Conservation (phyloP, 169 alveolate species). For the Eimeria sp. region DNA sequence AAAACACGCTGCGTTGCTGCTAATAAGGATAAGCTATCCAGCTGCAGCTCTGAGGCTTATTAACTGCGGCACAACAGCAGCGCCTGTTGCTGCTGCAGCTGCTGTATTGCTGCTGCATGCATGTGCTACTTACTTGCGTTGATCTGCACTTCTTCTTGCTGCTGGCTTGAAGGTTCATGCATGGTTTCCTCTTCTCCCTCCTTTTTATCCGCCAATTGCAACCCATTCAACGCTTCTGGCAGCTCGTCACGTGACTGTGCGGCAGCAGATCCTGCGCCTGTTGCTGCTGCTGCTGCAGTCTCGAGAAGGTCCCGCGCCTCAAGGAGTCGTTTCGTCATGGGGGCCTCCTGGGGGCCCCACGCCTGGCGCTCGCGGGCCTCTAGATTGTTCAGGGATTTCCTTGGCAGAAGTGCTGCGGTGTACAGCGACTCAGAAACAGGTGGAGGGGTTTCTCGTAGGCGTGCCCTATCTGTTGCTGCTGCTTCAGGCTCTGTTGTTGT, state of each 20-base stretch:
- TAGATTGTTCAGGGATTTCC: background rate
- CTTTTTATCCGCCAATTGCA: too few species aligned
- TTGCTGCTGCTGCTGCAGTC: background rate
- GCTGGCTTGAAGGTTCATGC: background rate
- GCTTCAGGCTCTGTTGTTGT: background rate
- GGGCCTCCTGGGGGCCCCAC: conserved; percentile 16
- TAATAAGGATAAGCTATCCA: too few species aligned
- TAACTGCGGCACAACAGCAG: background rate
- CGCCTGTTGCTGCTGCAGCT: background rate
- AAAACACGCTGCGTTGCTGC: too few species aligned
- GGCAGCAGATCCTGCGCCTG: background rate
- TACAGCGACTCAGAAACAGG: conserved; percentile 20
- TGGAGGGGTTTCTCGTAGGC: background rate
- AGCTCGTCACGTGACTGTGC: background rate
- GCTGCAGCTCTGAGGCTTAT: background rate
- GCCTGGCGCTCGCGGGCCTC: background rate
- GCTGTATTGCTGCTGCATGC: background rate
- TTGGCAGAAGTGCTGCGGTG: conserved; percentile 32
- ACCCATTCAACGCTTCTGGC: too few species aligned
- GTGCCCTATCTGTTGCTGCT: background rate
- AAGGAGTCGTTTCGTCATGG: background rate
- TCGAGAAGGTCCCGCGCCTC: background rate
- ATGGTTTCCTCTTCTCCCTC: background rate
- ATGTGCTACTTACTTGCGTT: background rate
- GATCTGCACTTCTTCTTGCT: background rate